Evolutionary conservation across 2,329 filamentous ascomycete species (phyloP), one percentile per base, ranked within the genome.

Genomic region (Xylariaceae sp.): DNA sequence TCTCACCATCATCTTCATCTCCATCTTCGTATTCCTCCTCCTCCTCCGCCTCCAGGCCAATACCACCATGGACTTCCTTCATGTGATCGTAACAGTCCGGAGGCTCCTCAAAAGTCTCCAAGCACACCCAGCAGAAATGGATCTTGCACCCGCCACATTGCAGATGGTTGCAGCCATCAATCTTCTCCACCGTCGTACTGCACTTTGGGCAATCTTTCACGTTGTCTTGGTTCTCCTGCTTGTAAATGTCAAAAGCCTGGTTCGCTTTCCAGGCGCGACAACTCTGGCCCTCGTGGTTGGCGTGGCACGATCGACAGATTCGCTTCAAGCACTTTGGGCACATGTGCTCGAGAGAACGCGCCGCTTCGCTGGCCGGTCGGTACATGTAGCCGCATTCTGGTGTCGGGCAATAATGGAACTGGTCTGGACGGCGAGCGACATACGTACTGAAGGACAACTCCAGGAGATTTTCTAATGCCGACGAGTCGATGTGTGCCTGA

Each of bases 81-180:
- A 55, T 46, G 31, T 54, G 51, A 14, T 3, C 27, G 35, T 52
- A 49, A 17, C 49, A 49, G 11, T n/a, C 27, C 11, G 6, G 6
- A 1, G 49, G 27, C 6, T 50, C 15, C 6, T 47, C 38, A 12
- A 55, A 55, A 11, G 38, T 48, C 38, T 39, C 5, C 39, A 57
- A 39, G 36, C 55, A 55, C 35, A 48, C 44, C 53, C 50, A 58
- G 32, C 52, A 58, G 45, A 54, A 40, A 39, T 54, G 47, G 19
- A 43, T 39, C 1, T 49, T 27, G 19, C 51, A 58, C 17, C 47
- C 51, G 35, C 43, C 48, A 45, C 66, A 68, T 6, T 44, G 52
- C 44, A 68, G 62, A 50, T 68, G 64, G 47, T 67, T 64, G 49
- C 66, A 68, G 5, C 65, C 66, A n/a, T 56, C 58, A 0, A 49